phyloP scores from a whole-genome alignment of 495 filamentous ascomycete genomes.

The Evernia prunastri region DNA sequence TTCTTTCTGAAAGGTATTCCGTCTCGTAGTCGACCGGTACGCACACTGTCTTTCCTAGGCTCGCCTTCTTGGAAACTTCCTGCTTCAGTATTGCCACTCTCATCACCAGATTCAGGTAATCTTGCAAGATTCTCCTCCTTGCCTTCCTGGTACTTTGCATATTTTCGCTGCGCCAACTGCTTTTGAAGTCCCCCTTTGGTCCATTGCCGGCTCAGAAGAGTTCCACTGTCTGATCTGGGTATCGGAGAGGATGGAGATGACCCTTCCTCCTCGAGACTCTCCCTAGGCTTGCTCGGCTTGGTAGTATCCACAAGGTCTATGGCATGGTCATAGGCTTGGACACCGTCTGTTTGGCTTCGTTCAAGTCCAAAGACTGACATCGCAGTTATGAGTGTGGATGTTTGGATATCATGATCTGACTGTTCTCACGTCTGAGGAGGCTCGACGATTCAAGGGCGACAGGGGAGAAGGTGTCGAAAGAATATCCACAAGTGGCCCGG shows the following conservation, averaged over 20 bases:
- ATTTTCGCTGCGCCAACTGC: conserved; percentile 50
- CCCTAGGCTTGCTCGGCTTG: conserved; percentile 20
- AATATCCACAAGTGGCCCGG: background rate
- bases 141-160: conserved; percentile 56
- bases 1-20: conserved; percentile 28
- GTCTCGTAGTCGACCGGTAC: conserved; percentile 19
- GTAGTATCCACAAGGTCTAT: conserved; percentile 30
- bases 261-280: background rate
- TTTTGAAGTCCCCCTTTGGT: conserved; percentile 39
- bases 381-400: conserved; percentile 4
- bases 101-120: conserved; percentile 20
- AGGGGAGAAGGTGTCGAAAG: too few species aligned
- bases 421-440: conserved; percentile 1
- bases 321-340: conserved; percentile 26
- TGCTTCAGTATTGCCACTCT: conserved; percentile 28
- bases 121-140: conserved; percentile 32
- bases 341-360: conserved; percentile 18
- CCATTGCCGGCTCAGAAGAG: conserved; percentile 26
- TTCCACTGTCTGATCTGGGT: conserved; percentile 17
- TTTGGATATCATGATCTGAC: conserved; percentile 10
- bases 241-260: conserved; percentile 9
- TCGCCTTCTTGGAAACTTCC: conserved; percentile 9
- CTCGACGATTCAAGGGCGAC: background rate
- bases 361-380: conserved; percentile 27
- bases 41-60: conserved; percentile 20